These are phyloP conservation scores for Kurtzmaniella cleridarum DNA, from an alignment of 805 yeast genomes.

Conservation along the genomic window DNA sequence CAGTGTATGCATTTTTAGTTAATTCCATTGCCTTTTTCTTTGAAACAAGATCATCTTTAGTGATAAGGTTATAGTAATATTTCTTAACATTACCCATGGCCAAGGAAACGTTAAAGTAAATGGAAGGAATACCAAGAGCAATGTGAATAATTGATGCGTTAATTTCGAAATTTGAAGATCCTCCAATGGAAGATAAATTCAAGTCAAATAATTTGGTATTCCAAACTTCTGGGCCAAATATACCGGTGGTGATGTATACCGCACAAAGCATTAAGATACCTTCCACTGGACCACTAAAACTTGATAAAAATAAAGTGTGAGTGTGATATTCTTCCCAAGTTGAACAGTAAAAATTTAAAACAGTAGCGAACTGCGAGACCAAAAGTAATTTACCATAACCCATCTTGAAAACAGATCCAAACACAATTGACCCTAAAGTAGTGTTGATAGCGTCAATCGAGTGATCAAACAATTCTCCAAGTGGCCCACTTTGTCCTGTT, in stretches of 20 bases:
- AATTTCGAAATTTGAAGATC: constrained; percentile 21
- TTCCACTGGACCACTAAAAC: constrained; percentile 91
- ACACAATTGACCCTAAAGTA: constrained; percentile 68
- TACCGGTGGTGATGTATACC: constrained; percentile 58
- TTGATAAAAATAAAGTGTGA: constrained; percentile 69
- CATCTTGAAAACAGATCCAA: constrained; percentile 69
- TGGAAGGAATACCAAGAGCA: constrained; percentile 47
- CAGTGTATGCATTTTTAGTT: constrained; percentile 42
- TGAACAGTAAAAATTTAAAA: constrained; percentile 78
- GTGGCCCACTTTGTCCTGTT: constrained; percentile 91
- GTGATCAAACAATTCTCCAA: constrained; percentile 93
- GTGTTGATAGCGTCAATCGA: constrained; percentile 74
- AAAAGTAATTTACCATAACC: constrained; percentile 63
- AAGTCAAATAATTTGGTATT: constrained; percentile 35
- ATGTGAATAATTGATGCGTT: constrained; percentile 41
- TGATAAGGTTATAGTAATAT: constrained; percentile 30
- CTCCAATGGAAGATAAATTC: constrained; percentile 31
- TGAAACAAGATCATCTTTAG: constrained; percentile 1
- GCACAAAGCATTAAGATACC: constrained; percentile 66
- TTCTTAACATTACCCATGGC: constrained; percentile 59
- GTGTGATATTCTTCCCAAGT: constrained; percentile 98
- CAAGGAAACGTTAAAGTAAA: constrained; percentile 59
- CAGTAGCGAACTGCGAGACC: constrained; percentile 64
- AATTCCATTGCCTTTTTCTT: constrained; percentile 21
- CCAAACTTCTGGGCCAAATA: constrained; percentile 70